Base-by-base conservation (phyloP, 1,284 basidiomycete species). In the Takashimella koratensis region DNA sequence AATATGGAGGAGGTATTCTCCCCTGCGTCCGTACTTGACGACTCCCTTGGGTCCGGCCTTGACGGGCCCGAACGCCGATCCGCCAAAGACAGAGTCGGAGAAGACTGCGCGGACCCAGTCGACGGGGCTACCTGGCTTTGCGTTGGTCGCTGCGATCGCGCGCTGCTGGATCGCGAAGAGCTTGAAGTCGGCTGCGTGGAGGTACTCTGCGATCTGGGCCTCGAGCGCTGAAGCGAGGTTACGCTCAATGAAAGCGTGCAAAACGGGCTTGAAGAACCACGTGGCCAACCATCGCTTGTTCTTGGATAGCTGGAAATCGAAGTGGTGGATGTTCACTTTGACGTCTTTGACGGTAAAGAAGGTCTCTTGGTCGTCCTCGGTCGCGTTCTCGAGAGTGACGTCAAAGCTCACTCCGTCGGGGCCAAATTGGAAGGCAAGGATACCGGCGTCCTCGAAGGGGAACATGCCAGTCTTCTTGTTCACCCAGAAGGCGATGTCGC, bases 301-400 rank as follows among this genome's bases (percentile, higher is more conserved):
- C 54, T 71, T 67, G 48, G 64, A 64, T 56, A 75, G 64, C 30
- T 64, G 51, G 62, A 71, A 75, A 56, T 74, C 64, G 59, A 77
- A 73, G 44, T 64, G 69, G 36, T 64, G 54, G 58, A 78, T 72
- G 58, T 71, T 69, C 54, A 79, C 77, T 39, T 75, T 66, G 54
- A 79, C 78, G 50, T 74, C 68, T 63, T 77, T 75, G 60, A 79
- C 75, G 56, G 71, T 74, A 68, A 79, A 79, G 76, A 76, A 79
- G 13, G 75, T 71, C 69, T 79, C 77, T 47, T 66, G 61, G 58
- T 79, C 77, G 5, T 71, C 67, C 49, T 77, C 75, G 40, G 69
- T 64, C 30, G 78, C 77, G 53, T 77, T 78, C 64, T 78, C 76
- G 48, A 79, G 67, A 27, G 75, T 75, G 54, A 78, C 75, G 40